Percentiles rank a stretch among this genome's conserved stretches.
Evolutionary conservation across 352 stramenopile species (phyloP).

Genomic region (Globisporangium echinulatum): DNA sequence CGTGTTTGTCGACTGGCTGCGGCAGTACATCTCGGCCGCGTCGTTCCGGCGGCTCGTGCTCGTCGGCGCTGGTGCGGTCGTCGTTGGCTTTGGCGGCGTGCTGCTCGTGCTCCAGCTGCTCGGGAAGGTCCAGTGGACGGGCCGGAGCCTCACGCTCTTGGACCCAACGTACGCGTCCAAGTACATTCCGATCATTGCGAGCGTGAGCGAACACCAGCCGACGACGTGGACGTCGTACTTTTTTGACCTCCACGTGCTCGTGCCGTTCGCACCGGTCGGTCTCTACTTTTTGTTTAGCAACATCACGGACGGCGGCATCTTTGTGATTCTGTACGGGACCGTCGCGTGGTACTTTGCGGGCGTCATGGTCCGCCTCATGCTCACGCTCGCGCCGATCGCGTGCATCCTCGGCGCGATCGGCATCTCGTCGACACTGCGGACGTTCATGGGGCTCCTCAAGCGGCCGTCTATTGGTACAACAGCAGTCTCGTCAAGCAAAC

Average conservation of each 20-base stretch:
- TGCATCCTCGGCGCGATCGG: slow-evolving; percentile 87
- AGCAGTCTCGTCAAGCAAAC: slow-evolving; percentile 33
- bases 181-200: slow-evolving; percentile 94
- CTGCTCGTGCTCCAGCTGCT: slow-evolving; percentile 77
- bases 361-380: slow-evolving; percentile 91
- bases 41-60: slow-evolving; percentile 76
- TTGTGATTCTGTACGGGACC: slow-evolving; percentile 91
- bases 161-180: slow-evolving; percentile 91
- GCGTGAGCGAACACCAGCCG: slow-evolving; percentile 91
- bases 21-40: slow-evolving; percentile 63
- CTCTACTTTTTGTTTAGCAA: slow-evolving; percentile 89
- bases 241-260: slow-evolving; percentile 89
- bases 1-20: slow-evolving; percentile 70
- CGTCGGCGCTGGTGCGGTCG: slow-evolving; percentile 43
- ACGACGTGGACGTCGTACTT: slow-evolving; percentile 93
- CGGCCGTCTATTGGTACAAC: slow-evolving; percentile 27
- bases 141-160: slow-evolving; percentile 85
- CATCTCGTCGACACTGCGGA: slow-evolving; percentile 73
- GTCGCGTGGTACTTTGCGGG: slow-evolving; percentile 91
- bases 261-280: slow-evolving; percentile 88
- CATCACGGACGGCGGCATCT: slow-evolving; percentile 86
- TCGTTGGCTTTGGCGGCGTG: slow-evolving; percentile 42
- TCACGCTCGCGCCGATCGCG: slow-evolving; percentile 89
- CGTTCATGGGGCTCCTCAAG: slow-evolving; percentile 68
- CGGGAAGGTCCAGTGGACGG: slow-evolving; percentile 87